Evolutionary conservation across 2,329 filamentous ascomycete genomes (phyloP).

Genomic region (Aureobasidium subglaciale): DNA sequence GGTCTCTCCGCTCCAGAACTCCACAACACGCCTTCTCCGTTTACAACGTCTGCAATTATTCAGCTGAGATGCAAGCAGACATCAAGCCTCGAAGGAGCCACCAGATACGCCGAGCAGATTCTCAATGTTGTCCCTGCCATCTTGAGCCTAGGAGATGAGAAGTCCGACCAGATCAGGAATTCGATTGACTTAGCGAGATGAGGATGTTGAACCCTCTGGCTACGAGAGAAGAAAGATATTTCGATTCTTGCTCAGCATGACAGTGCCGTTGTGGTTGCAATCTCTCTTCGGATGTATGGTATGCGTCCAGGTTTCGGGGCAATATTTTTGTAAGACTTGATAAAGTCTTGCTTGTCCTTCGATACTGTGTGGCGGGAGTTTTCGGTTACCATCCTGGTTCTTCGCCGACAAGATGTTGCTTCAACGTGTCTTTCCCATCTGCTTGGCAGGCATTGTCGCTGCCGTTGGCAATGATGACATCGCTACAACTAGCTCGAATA

Average conservation of each 20-base stretch:
- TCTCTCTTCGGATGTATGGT: not conserved
- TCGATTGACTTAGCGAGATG: not conserved
- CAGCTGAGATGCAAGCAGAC: not conserved
- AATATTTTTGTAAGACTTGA: not conserved
- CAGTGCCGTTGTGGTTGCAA: not conserved
- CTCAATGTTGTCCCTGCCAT: not conserved
- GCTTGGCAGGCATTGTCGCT: not conserved
- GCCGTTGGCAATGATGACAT: not conserved
- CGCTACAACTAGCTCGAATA: not conserved
- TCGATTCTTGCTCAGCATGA: not conserved
- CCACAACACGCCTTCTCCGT: not conserved
- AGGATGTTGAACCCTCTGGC: not conserved
- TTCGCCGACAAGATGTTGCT: not conserved
- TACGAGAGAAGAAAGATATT: not conserved
- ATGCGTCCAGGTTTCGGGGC: not conserved
- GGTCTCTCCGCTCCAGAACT: not conserved
- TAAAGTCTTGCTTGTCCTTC: not conserved
- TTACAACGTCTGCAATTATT: not conserved
- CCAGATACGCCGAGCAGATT: not conserved
- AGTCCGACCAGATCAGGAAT: not conserved
- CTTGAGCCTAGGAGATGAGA: not conserved
- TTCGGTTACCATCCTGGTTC: too few species aligned
- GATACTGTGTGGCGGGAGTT: not conserved
- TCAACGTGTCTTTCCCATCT: not conserved
- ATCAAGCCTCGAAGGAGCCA: not conserved